These are phyloP conservation scores for Fragilaria radians DNA, from an alignment of 108 stramenopile genomes.

Conservation along the genomic window DNA sequence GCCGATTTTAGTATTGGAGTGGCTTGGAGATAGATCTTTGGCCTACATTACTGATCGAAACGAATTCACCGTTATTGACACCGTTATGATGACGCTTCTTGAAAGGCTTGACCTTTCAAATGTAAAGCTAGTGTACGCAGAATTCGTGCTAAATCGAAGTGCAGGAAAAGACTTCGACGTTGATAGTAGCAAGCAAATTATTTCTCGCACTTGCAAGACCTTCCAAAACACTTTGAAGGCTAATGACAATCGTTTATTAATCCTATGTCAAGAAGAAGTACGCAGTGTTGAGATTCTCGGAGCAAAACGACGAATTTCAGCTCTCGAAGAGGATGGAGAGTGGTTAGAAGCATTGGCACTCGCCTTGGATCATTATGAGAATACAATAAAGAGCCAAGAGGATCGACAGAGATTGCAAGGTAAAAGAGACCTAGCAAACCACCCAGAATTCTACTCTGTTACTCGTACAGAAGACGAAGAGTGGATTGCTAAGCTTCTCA, in stretches of 20 bases:
- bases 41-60: constrained; percentile 61
- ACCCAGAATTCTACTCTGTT: constrained; percentile 13
- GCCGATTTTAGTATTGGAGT: constrained; percentile 77
- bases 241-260: constrained; percentile 60
- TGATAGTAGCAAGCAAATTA: constrained; percentile 1
- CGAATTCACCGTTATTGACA: constrained; percentile 73
- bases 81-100: constrained; percentile 81
- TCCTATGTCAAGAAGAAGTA: constrained; percentile 72
- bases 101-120: constrained; percentile 81
- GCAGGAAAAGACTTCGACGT: constrained; percentile 6
- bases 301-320: constrained; percentile 47
- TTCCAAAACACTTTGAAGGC: constrained; percentile 76
- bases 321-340: constrained; percentile 85
- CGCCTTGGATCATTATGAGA: constrained; percentile 83
- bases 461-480: constrained; percentile 66
- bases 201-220: constrained; percentile 30
- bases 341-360: constrained; percentile 93
- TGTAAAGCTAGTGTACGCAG: constrained; percentile 70
- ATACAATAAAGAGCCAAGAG: constrained; percentile 60
- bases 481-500: constrained; percentile 78
- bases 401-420: constrained; percentile 40
- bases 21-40: constrained; percentile 72
- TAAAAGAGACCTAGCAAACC: constrained; percentile 32
- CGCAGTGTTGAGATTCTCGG: constrained; percentile 55
- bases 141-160: constrained; percentile 60